phyloP scores from a whole-genome alignment of 495 filamentous ascomycete genomes.

The Aspergillus homomorphus region DNA sequence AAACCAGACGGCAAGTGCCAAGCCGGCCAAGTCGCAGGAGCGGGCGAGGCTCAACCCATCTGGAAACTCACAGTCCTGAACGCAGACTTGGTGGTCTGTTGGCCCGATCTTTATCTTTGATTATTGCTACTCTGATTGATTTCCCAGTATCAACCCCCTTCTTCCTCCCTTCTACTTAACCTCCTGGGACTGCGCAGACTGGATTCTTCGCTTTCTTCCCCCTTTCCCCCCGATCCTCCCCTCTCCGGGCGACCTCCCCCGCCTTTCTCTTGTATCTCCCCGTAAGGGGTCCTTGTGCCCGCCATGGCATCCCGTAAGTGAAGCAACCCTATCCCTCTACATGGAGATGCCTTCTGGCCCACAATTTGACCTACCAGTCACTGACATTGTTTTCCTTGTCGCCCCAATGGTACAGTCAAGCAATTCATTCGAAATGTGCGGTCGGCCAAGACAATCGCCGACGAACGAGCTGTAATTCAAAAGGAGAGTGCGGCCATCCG shows the following conservation, averaged over 20 bases:
- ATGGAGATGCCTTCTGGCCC: constrained; percentile 13
- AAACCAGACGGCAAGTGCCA: constrained; percentile 13
- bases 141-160: constrained; percentile 1
- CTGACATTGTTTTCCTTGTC: constrained; percentile 15
- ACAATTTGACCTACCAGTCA: not conserved
- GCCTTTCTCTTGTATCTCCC: constrained; percentile 22
- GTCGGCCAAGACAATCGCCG: constrained; percentile 96
- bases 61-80: not conserved
- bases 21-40: constrained; percentile 26
- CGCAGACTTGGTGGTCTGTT: not conserved
- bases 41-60: constrained; percentile 21
- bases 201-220: constrained; percentile 21
- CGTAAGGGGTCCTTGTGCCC: constrained; percentile 41
- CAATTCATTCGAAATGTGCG: constrained; percentile 99
- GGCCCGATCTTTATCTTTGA: not conserved
- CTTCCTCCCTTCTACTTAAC: constrained; percentile 6
- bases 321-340: constrained; percentile 34
- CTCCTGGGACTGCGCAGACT: constrained; percentile 20
- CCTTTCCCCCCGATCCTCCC: constrained; percentile 1
- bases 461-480: constrained; percentile 95
- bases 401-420: constrained; percentile 64
- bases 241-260: constrained; percentile 9
- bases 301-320: constrained; percentile 67
- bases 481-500: constrained; percentile 98
- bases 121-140: not conserved